Base-by-base conservation (phyloP, 2,329 filamentous ascomycete species). In the Plectosphaerella plurivora region DNA sequence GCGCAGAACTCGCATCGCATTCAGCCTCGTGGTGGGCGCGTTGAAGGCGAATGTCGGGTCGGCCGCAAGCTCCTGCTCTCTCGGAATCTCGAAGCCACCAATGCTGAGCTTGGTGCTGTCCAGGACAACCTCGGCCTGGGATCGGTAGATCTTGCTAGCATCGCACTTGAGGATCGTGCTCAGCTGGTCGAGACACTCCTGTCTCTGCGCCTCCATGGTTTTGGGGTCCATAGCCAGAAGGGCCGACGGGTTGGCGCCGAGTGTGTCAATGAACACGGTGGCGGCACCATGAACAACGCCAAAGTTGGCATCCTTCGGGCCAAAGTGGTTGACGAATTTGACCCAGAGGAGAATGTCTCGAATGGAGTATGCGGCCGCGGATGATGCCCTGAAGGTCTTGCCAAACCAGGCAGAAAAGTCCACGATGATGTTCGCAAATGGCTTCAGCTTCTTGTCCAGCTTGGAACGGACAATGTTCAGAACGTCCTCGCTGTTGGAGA, bases 401-500 rank as follows among this genome's bases (percentile, higher is more conserved):
- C 91, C 91, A 71, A 97, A 99, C 93, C 94, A 99, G 58, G 88
- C 84, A 1, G 94, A 89, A 68, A 99, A 99, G 9, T 83, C 78
- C 22, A 99, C 86, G 65, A 99, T 89, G 5, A 82, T 73, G 36
- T 74, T 73, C 0, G 91, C 84, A 57, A 88, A 77, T 1, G 74
- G 64, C 57, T 80, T 78, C 7, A 81, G 76, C 15, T 73, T 69
- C 1, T 75, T 66, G 4, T 70, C 69, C 16, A 99, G 76, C 66
- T 96, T 97, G 12, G 86, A 83, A 49, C 79, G 75, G 15, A 97
- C 84, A 59, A 99, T 99, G 44, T 95, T 88, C 18, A 91, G 72
- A 35, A 97, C 86, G 65, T 99, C 95, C 28, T 91, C 86, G 49
- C 84, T 81, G 54, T 93, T 89, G 1, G 91, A 91, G 53, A 97